These are phyloP conservation scores for Pochonia chlamydosporia DNA, from an alignment of 2,329 filamentous ascomycete genomes.

Conservation along the genomic window DNA sequence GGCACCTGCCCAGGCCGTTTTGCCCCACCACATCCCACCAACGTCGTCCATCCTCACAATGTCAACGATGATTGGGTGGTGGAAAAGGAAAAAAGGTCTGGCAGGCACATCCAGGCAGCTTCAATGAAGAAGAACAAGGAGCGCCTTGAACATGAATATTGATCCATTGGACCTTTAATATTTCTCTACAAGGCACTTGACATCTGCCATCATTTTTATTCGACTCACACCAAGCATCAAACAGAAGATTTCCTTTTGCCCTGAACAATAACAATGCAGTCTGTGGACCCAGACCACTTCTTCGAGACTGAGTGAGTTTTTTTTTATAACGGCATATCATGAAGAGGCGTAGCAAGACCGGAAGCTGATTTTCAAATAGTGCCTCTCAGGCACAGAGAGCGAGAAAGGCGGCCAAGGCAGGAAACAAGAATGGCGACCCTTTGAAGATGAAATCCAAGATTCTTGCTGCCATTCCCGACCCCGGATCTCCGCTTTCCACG, in stretches of 20 bases:
- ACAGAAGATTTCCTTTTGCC: neutral
- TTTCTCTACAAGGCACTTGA: no score
- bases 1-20: neutral
- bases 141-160: no score
- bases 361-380: conserved; percentile 24
- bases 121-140: no score
- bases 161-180: no score
- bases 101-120: no score
- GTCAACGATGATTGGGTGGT: no score
- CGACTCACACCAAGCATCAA: no score
- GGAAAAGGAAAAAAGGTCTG: no score
- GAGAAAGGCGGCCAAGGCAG: conserved; percentile 63
- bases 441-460: conserved; percentile 81
- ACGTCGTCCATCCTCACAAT: no score
- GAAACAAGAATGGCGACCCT: conserved; percentile 77
- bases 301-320: conserved; percentile 80
- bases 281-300: conserved; percentile 72
- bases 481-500: conserved; percentile 47
- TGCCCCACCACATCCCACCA: neutral
- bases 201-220: no score
- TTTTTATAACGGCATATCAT: conserved; percentile 4
- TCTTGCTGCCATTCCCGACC: conserved; percentile 66
- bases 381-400: conserved; percentile 41
- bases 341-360: conserved; percentile 9
- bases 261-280: conserved; percentile 54